Percentiles rank a stretch among this genome's conserved stretches.
phyloP scores from a whole-genome alignment of 805 yeast species.

The Tetrapisispora taiwanensis region DNA sequence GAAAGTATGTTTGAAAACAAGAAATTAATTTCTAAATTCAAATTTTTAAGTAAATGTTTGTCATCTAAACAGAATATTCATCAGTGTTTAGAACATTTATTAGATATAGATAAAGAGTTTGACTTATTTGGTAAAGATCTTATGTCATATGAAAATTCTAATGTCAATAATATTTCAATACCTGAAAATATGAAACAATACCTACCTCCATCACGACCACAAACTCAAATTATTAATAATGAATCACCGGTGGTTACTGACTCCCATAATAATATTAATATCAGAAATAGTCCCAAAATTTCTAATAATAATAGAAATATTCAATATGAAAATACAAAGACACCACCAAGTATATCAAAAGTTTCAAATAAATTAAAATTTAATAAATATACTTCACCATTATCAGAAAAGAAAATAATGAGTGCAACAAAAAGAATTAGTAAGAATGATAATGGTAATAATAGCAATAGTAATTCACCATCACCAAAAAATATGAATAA shows the following conservation, averaged over 20 bases:
- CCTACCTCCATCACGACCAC: too few relatives aligned
- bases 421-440: not conserved
- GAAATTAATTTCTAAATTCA: slow-evolving; percentile 16
- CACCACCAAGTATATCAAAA: not conserved
- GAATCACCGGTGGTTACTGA: not conserved
- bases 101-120: slow-evolving; percentile 29
- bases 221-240: too few relatives aligned
- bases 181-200: not conserved
- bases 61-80: slow-evolving; percentile 14
- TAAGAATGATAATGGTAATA: slow-evolving; percentile 1
- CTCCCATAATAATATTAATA: too few relatives aligned
- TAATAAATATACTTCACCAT: slow-evolving; percentile 1
- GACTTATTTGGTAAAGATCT: slow-evolving; percentile 25
- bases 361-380: not conserved
- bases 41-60: slow-evolving; percentile 18
- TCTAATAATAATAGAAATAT: not conserved
- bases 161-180: slow-evolving; percentile 2
- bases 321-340: not conserved
- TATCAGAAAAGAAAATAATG: slow-evolving; percentile 1
- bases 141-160: not conserved
- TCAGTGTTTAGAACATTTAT: slow-evolving; percentile 23
- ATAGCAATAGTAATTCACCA: slow-evolving; percentile 2
- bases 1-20: slow-evolving; percentile 36
- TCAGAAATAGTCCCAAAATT: not conserved
- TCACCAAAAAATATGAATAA: slow-evolving; percentile 4